Base-by-base conservation (phyloP, 768 basidiomycete genomes). In the Suillus luteus region DNA sequence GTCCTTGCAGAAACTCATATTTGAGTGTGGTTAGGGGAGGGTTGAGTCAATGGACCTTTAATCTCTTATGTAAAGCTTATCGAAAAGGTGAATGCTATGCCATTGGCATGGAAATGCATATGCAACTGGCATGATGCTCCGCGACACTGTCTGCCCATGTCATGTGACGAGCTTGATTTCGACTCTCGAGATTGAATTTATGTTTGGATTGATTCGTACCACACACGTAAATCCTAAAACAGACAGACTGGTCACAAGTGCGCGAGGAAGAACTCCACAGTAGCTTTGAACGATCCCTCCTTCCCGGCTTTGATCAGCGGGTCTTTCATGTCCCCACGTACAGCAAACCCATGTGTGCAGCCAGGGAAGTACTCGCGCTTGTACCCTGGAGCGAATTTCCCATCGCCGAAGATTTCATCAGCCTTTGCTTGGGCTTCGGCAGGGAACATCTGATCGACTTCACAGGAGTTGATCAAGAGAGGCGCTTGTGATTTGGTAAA, bases 391-490 rank as follows among this genome's bases (percentile, higher is more conserved):
- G 75, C 76, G 64, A 80, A 83, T 52, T 81, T 80, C n/a, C 76
- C 75, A 5, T 75, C 82, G 0, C 79, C 84, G 19, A 89, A 71
- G 41, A 89, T 77, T 58, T 76, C 69, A 60, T 87, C 85, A 1
- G 86, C 85, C 58, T 77, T 64, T 1, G 69, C 72, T 62, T 83
- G 80, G 2, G 77, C 59, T 43, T 82, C 81, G 1, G 40, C 51
- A 9, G 86, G 84, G 80, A 89, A 91, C 70, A 74, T 74, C 5
- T 52, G 2, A 72, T 90, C 87, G 37, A 71, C 46, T 33, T 82
- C 79, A 75, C 89, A 89, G 49, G 83, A 85, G 78, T 90, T 90
- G 76, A 90, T 86, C 44, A 92, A 80, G 33, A 91, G 78, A 24
- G 89, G 87, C 1, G 80, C 80, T 54, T 81, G 81, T 37, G 86